Conservation (phyloP, 2,329 filamentous ascomycete species). For the Cladosporium cucumerinum region DNA sequence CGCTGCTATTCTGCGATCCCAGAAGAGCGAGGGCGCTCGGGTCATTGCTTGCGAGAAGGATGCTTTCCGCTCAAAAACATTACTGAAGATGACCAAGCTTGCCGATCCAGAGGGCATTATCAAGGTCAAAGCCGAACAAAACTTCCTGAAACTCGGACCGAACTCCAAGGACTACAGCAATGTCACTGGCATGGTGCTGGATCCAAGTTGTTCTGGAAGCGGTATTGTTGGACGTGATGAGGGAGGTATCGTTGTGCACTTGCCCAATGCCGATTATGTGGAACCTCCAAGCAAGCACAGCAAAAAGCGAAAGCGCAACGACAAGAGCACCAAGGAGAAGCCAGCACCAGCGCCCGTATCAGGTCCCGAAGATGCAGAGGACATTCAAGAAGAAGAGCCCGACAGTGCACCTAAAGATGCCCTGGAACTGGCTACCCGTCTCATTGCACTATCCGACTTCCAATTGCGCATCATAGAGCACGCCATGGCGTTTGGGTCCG, state of each 20-base stretch:
- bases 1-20: conserved; percentile 65
- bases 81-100: conserved; percentile 78
- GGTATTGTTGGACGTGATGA: conserved; percentile 90
- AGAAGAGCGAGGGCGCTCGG: conserved; percentile 34
- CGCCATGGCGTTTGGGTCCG: conserved; percentile 75
- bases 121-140: conserved; percentile 67
- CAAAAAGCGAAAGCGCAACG: conserved; percentile 27
- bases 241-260: conserved; percentile 59
- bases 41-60: conserved; percentile 84
- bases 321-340: conserved; percentile 13
- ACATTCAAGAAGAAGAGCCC: conserved; percentile 38
- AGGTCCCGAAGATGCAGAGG: conserved; percentile 16
- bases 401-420: conserved; percentile 45
- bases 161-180: conserved; percentile 56
- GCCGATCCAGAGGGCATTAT: conserved; percentile 69
- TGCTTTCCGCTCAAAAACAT: conserved; percentile 63
- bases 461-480: conserved; percentile 80
- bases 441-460: conserved; percentile 73
- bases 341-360: conserved; percentile 13
- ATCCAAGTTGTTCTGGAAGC: conserved; percentile 93
- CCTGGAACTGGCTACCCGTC: conserved; percentile 57
- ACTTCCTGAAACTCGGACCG: conserved; percentile 78
- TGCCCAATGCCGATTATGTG: conserved; percentile 44
- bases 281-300: conserved; percentile 17
- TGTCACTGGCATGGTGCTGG: conserved; percentile 81